Base-by-base conservation (phyloP, 106 monocot genomes). In the Platanthera guangdongensis region DNA sequence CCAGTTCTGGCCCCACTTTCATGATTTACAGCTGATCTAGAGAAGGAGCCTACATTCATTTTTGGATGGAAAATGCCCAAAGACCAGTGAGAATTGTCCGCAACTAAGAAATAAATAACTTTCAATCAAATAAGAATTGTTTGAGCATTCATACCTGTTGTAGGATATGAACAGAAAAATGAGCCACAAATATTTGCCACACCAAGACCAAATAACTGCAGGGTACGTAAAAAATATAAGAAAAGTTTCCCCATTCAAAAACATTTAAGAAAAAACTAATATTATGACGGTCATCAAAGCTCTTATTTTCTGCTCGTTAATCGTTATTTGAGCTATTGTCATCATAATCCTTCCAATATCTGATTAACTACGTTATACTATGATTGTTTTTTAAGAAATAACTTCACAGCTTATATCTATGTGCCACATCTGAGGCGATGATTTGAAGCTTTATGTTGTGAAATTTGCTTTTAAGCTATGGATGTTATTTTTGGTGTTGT, bases 11-110 rank as follows among this genome's bases (percentile, higher is more conserved):
- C 99, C 21, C 92, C 99, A 81, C 99, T 99, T 67, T 94, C 99
- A 84, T 99, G 80, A 88, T 94, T 99, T 65, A 99, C 99, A 70
- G 99, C 99, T 85, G 99, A 94, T 71, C 99, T 92, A 51, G 99
- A 94, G 88, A 99, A 99, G 10, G 99, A 99, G 16, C 99, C 99
- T 99, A 84, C 52, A 85, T 53, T 18, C 16, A 71, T 39, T 76
- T 39, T 52, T 72, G n/a, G 47, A 72, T 77, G 32, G 16, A 28
- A 50, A 46, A 74, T 25, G 47, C 14, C 57, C 28, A 64, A 16
- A 1, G 6, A 70, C 16, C 6, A 46, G 16, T 48, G 47, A 72
- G 49, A 9, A 1, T 72, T 72, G 21, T 21, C n/a, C 9, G 51
- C 19, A 72, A 14, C 9, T 6, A 71, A 71, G 18, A 70, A n/a